Percentiles rank a stretch among this genome's conserved stretches.
Evolutionary conservation across 1,284 basidiomycete species (phyloP).

Genomic region (Caloboletus inedulis): DNA sequence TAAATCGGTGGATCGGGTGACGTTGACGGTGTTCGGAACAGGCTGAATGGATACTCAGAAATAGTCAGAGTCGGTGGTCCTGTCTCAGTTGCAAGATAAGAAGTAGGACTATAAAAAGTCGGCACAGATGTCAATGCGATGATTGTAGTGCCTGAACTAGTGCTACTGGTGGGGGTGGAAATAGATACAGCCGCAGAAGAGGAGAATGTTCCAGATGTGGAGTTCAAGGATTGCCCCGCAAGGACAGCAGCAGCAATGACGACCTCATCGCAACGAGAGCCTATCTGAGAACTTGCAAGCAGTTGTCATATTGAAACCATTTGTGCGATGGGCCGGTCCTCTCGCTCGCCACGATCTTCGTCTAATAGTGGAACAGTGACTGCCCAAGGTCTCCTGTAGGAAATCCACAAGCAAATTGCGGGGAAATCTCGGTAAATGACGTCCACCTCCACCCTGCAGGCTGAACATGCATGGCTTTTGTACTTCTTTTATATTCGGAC

Average conservation of each 20-base stretch:
- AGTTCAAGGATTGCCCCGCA: constrained; percentile 1
- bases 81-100: constrained; percentile 20
- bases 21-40: constrained; percentile 16
- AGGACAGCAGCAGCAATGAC: not conserved
- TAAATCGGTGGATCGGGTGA: constrained; percentile 15
- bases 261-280: not conserved
- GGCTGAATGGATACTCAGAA: constrained; percentile 18
- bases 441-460: not conserved
- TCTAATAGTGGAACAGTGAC: not conserved
- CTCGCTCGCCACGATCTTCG: too few relatives aligned
- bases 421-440: not conserved
- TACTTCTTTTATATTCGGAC: not conserved
- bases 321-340: not conserved
- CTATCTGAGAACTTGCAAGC: not conserved
- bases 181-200: not conserved
- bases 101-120: constrained; percentile 6
- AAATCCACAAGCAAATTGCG: not conserved
- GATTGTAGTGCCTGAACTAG: not conserved
- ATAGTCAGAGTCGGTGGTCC: constrained; percentile 22
- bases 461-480: not conserved
- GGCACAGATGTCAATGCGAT: not conserved
- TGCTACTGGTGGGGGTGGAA: not conserved
- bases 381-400: not conserved
- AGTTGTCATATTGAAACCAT: not conserved
- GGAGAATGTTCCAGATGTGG: not conserved